These are phyloP conservation scores for Lophium mytilinum DNA, from an alignment of 495 filamentous ascomycete genomes.

Conservation along the genomic window DNA sequence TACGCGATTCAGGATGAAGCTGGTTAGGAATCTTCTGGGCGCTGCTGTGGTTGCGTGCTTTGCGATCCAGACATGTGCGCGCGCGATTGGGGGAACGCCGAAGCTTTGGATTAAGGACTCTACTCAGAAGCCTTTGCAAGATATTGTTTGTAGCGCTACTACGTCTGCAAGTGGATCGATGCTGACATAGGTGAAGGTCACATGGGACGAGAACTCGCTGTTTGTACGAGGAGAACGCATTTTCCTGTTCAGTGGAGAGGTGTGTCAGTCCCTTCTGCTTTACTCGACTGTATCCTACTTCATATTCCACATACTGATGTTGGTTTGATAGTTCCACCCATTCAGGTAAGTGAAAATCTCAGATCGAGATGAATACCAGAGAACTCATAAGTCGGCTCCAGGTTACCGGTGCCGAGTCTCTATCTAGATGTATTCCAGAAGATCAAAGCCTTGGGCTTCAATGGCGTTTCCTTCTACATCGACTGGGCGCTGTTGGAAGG, in stretches of 20 bases:
- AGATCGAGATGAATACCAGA: background rate
- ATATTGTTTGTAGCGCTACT: conserved; percentile 28
- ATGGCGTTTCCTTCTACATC: conserved; percentile 65
- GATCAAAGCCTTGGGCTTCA: conserved; percentile 69
- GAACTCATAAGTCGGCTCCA: conserved; percentile 18
- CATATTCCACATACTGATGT: too few species aligned
- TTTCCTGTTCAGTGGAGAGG: conserved; percentile 63
- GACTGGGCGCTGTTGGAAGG: conserved; percentile 79
- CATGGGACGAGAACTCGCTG: conserved; percentile 67
- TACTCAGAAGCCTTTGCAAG: conserved; percentile 31
- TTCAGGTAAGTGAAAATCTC: conserved; percentile 42
- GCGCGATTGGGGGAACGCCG: conserved; percentile 21
- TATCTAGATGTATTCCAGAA: conserved; percentile 75
- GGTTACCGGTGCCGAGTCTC: conserved; percentile 63
- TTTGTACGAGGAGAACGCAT: conserved; percentile 63
- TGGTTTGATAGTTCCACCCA: conserved; percentile 46
- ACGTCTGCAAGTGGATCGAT: background rate
- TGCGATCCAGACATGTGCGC: conserved; percentile 17
- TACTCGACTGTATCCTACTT: too few species aligned
- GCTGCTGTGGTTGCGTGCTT: conserved; percentile 17
- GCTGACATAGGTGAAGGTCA: conserved; percentile 41
- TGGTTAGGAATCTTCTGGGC: conserved; percentile 9
- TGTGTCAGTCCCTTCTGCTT: too few species aligned
- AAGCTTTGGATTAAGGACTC: conserved; percentile 30
- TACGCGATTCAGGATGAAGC: conserved; percentile 9